Evolutionary conservation across 495 filamentous ascomycete species (phyloP).

Genomic region (Usnea hakonensis): DNA sequence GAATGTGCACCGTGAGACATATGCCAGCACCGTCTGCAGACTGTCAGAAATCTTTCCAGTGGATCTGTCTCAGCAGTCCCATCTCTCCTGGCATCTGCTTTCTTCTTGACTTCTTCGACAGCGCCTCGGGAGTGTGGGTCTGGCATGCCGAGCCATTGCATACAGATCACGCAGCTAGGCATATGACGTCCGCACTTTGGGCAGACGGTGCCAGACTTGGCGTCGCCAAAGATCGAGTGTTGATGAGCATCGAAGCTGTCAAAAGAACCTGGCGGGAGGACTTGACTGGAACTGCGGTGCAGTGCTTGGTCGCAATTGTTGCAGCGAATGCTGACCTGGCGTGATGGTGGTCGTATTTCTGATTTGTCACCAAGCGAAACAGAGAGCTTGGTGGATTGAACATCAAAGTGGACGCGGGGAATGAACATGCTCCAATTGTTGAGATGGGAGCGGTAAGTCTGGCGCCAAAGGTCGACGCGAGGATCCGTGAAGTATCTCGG

Average conservation of each 20-base stretch:
- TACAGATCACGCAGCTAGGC: slow-evolving; percentile 82
- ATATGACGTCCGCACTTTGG: slow-evolving; percentile 81
- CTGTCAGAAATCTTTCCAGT: slow-evolving; percentile 50
- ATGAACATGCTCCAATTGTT: slow-evolving; percentile 64
- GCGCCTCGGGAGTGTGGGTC: slow-evolving; percentile 55
- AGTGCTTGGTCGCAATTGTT: slow-evolving; percentile 64
- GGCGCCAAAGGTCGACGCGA: slow-evolving; percentile 71
- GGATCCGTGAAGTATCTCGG: slow-evolving; percentile 76
- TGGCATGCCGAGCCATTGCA: slow-evolving; percentile 73
- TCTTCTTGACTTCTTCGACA: slow-evolving; percentile 35
- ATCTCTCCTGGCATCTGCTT: slow-evolving; percentile 22
- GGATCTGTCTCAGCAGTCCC: slow-evolving; percentile 6
- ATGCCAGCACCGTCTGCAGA: slow-evolving; percentile 85
- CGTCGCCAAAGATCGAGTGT: slow-evolving; percentile 19
- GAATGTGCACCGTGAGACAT: slow-evolving; percentile 86
- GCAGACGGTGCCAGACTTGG: slow-evolving; percentile 50
- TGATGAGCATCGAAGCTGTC: slow-evolving; percentile 32
- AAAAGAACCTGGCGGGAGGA: slow-evolving; percentile 25
- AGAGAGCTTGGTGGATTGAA: slow-evolving; percentile 54
- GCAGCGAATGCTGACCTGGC: slow-evolving; percentile 77
- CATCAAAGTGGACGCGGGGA: slow-evolving; percentile 54
- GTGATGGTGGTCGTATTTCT: slow-evolving; percentile 54
- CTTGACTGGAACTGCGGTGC: slow-evolving; percentile 15
- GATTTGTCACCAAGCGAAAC: slow-evolving; percentile 46
- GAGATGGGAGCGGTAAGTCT: slow-evolving; percentile 71